Conservation (phyloP, 116 monocot genomes). For the Trichopus zeylanicus region DNA sequence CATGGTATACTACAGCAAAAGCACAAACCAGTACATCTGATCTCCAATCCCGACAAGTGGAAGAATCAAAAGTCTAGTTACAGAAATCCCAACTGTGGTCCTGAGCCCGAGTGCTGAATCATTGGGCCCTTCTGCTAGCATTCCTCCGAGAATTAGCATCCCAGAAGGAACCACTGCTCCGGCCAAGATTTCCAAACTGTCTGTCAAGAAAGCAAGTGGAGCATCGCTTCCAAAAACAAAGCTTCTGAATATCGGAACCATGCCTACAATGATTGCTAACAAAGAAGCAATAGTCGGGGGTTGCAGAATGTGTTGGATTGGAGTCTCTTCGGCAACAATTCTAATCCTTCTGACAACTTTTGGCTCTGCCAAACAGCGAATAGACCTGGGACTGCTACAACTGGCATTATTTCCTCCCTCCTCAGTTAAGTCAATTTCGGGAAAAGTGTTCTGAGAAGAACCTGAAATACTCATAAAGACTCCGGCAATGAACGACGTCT, state of each 20-base stretch:
- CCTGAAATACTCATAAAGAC: constrained; percentile 76
- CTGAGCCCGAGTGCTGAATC: constrained; percentile 62
- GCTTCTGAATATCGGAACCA: constrained; percentile 52
- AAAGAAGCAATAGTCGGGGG: constrained; percentile 93
- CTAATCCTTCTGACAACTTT: constrained; percentile 74
- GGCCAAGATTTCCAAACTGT: constrained; percentile 81
- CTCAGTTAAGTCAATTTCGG: constrained; percentile 57
- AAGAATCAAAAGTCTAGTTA: constrained; percentile 67
- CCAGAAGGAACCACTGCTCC: constrained; percentile 77
- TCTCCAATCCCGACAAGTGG: constrained; percentile 76
- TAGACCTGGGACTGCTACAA: constrained; percentile 63
- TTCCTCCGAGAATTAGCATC: constrained; percentile 85
- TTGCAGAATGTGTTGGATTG: constrained; percentile 79
- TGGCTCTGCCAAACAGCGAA: constrained; percentile 83
- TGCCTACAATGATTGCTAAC: constrained; percentile 68
- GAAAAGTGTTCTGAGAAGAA: constrained; percentile 49
- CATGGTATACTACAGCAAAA: constrained; percentile 74
- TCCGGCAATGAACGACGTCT: constrained; percentile 87
- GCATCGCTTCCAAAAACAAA: constrained; percentile 78
- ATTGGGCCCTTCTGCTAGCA: constrained; percentile 81
- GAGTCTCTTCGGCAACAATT: constrained; percentile 85
- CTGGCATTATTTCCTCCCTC: constrained; percentile 19
- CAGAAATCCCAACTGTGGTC: constrained; percentile 56
- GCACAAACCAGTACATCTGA: constrained; percentile 75
- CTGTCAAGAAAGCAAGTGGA: constrained; percentile 69